Evolutionary conservation across 805 yeast species (phyloP), one percentile per base, ranked within the genome.

Genomic region (Metschnikowia bowlesiae): DNA sequence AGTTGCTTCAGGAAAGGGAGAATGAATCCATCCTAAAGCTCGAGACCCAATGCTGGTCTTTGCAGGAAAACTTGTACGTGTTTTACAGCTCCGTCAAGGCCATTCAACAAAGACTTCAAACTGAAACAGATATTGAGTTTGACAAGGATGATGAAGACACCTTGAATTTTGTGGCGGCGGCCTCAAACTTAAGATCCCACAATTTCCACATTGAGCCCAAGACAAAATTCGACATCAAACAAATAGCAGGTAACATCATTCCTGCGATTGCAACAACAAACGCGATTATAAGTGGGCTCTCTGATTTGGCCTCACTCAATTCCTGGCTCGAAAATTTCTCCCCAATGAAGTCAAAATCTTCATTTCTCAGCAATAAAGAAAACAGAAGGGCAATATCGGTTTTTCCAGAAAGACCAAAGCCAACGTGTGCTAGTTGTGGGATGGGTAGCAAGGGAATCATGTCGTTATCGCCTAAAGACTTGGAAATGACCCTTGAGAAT

Each of bases 231-330:
- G 96, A 89, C 53, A 81, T 87, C 53, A 94, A 94, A 65, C 95
- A 87, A 61, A 90, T 92, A 55, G 99, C 99, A 0, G 99, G 99
- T 6, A 94, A 92, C 66, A 94, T 94, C 60, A 94, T 94, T 38
- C 99, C 99, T 0, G 99, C 99, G 0, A 91, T 95, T 58, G 98
- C 99, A 6, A 94, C 99, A 1, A 92, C 97, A 3, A 94, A 94
- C 66, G 98, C 99, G 1, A 85, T 94, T 11, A 84, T 94, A 58
- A 90, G 97, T 0, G 99, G 99, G 0, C 79, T 89, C 57, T 85
- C 94, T 13, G 84, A 90, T 3, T 64, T 92, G 37, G 81, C 85
- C 36, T 86, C 96, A 0, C 68, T 90, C 43, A 79, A 64, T 65
- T 81, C 48, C 60, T 85, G 70, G 56, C 59, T 61, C 1, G 56